Percentiles rank a stretch among this genome's conserved stretches.
These are phyloP conservation scores for Malus hybrid DNA, from an alignment of 331 rosid genomes.

Conservation along the genomic window DNA sequence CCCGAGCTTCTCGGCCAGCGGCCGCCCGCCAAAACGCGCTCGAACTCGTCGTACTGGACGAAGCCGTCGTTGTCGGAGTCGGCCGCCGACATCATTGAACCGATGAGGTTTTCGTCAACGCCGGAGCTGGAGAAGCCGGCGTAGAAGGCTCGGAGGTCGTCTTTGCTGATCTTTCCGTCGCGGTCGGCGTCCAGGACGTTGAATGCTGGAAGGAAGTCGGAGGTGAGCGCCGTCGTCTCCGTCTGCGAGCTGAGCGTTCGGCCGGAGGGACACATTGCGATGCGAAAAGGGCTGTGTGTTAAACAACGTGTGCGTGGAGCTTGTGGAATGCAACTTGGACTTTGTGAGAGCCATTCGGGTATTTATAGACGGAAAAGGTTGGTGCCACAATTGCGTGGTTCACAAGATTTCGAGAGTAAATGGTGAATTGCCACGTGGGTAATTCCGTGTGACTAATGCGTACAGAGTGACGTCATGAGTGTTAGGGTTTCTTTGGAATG, in stretches of 20 bases:
- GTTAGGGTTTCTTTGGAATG: neutral
- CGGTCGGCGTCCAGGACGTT: conserved; percentile 58
- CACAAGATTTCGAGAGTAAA: neutral
- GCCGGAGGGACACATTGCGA: conserved; percentile 64
- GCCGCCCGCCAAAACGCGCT: conserved; percentile 39
- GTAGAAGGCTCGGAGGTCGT: conserved; percentile 60
- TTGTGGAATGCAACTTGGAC: neutral
- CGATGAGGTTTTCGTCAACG: conserved; percentile 43
- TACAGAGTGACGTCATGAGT: neutral
- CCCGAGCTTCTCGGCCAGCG: conserved; percentile 10
- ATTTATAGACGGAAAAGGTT: neutral
- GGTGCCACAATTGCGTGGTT: neutral
- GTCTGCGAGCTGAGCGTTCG: conserved; percentile 3
- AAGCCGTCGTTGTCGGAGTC: conserved; percentile 69
- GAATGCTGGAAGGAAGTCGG: conserved; percentile 51
- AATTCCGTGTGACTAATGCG: neutral
- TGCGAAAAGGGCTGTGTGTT: neutral
- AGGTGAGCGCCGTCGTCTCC: neutral
- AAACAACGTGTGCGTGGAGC: neutral
- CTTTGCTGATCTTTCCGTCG: conserved; percentile 68
- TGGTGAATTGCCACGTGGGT: neutral
- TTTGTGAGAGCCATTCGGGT: too few relatives aligned
- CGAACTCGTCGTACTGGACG: conserved; percentile 88
- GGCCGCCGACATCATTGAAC: conserved; percentile 69
- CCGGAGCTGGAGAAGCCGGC: conserved; percentile 21